Evolutionary conservation across 495 filamentous ascomycete genomes (phyloP), one percentile per base, ranked within the genome.

Genomic region (Penicillium pancosmium): DNA sequence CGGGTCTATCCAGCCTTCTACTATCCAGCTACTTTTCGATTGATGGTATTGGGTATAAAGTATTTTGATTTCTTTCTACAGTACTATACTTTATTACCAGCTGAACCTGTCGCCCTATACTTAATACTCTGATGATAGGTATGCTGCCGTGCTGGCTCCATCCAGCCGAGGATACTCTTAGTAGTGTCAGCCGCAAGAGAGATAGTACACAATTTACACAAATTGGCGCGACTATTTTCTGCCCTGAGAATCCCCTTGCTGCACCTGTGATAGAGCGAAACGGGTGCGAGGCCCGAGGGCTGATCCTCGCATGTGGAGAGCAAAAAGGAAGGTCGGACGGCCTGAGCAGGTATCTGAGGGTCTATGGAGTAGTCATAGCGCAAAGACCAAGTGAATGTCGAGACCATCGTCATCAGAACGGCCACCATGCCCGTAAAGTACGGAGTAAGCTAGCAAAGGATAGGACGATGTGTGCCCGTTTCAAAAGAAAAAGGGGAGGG

Each of bases 221-320:
- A 46, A 46, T 21, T 18, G 41, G 41, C 41, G 41, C n/a, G 41
- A 46, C 41, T 46, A 46, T 46, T 46, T 46, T 13, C 41, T 46
- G 15, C 47, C 23, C 13, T 12, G 50, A 35, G 41, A 6, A 36
- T 43, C 56, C 62, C 62, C 62, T 65, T 65, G 55, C 62, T 51
- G 56, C 58, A 50, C 46, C 62, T 60, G 58, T 61, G 57, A 61
- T 60, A 61, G 58, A 57, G 44, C 62, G 41, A 61, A 65, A 61
- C 50, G 50, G 62, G 62, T 41, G 58, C 46, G 62, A 65, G 62
- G 62, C 55, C 62, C 62, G 62, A 65, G 57, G 57, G 57, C 55
- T 57, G 55, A 56, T 60, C 62, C 57, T 64, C 56, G 48, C 55
- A 49, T 56, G 56, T 52, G 52, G 50, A 9, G 19, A 19, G 33